These are phyloP conservation scores for Quercus mongolica DNA, from an alignment of 306 rosid genomes.

Conservation along the genomic window DNA sequence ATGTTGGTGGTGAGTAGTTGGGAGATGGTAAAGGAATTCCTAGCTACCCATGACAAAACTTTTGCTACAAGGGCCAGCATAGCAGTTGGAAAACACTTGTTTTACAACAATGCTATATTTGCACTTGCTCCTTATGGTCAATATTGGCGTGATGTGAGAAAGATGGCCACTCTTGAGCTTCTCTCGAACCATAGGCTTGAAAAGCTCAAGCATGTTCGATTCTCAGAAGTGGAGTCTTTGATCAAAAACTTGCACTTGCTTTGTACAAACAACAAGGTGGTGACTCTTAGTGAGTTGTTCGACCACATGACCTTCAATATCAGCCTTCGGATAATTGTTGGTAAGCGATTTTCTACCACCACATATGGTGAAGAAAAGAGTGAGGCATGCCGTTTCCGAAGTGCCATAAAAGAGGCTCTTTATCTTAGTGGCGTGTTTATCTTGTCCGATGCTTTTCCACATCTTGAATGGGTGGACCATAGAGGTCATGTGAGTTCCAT, in stretches of 20 bases:
- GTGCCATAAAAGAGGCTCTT: slow-evolving; percentile 1
- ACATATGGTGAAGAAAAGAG: background rate
- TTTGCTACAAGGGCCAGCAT: slow-evolving; percentile 37
- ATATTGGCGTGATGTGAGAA: slow-evolving; percentile 63
- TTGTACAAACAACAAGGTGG: background rate
- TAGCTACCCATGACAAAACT: slow-evolving; percentile 27
- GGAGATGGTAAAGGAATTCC: slow-evolving; percentile 37
- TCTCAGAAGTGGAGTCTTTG: slow-evolving; percentile 14
- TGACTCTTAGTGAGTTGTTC: slow-evolving; percentile 15
- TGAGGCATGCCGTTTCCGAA: slow-evolving; percentile 5
- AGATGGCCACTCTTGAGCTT: slow-evolving; percentile 28
- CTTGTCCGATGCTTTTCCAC: slow-evolving; percentile 31
- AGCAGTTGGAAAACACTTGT: slow-evolving; percentile 25
- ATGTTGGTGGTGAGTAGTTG: slow-evolving; percentile 28
- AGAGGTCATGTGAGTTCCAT: slow-evolving; percentile 19
- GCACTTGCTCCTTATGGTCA: slow-evolving; percentile 54
- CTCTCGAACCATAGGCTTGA: slow-evolving; percentile 22
- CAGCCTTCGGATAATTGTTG: slow-evolving; percentile 13
- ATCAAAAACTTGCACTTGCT: slow-evolving; percentile 3
- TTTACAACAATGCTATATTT: slow-evolving; percentile 44
- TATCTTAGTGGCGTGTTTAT: slow-evolving; percentile 23
- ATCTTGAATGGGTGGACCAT: slow-evolving; percentile 23
- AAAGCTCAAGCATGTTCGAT: background rate
- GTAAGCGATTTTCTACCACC: slow-evolving; percentile 19
- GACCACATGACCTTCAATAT: slow-evolving; percentile 22